phyloP scores from a whole-genome alignment of 345 rosid species.

The Acer campestre region DNA sequence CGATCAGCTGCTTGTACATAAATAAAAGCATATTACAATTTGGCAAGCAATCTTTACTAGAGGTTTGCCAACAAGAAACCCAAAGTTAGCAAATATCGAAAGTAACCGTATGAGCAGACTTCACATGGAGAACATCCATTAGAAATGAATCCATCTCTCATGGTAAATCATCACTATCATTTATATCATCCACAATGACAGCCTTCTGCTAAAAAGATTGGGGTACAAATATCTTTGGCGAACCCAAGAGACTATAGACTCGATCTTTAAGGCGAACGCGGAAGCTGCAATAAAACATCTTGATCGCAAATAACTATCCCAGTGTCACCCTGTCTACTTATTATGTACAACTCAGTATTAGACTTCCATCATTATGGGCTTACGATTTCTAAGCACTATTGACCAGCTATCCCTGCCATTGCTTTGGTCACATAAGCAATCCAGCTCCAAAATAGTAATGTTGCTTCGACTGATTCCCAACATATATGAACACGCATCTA shows the following conservation, averaged over 20 bases:
- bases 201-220: neutral
- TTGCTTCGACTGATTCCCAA: neutral
- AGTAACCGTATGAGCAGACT: neutral
- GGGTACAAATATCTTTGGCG: neutral
- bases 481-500: neutral
- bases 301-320: neutral
- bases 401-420: neutral
- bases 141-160: neutral
- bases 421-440: neutral
- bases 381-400: neutral
- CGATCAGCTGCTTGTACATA: too few relatives aligned
- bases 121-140: neutral
- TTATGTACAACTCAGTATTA: neutral
- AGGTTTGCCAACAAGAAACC: neutral
- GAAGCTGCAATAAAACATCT: neutral
- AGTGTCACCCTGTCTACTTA: neutral
- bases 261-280: neutral
- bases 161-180: neutral
- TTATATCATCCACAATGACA: neutral
- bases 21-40: neutral
- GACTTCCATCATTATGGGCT: neutral
- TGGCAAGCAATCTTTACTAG: neutral
- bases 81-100: neutral
- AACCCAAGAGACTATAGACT: neutral
- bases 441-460: neutral